Evolutionary conservation across 768 basidiomycete species (phyloP), one percentile per base, ranked within the genome.

Genomic region (Phlebiopsis gigantea): DNA sequence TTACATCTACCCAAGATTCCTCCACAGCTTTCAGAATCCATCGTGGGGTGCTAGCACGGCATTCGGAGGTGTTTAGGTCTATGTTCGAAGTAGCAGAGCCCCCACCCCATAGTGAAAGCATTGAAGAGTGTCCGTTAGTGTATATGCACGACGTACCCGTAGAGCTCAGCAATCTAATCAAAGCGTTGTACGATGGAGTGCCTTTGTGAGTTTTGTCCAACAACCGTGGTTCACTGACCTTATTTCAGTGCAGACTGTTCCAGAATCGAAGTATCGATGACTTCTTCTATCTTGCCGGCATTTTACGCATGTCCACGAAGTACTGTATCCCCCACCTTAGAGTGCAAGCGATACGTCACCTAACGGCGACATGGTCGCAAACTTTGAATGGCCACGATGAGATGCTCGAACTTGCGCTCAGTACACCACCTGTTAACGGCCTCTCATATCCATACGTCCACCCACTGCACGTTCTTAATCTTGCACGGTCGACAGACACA

Each of bases 361-460:
- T 85, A 14, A 66, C 73, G 14, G 65, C 73, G 55, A 80, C 76
- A 1, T 85, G 83, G 83, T 68, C 77, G 10, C 68, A 75, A 46
- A 81, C 81, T 2, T 72, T 85, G 4, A 67, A 73, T 39, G 80
- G 79, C 9, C 83, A 84, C 59, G 81, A 84, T 58, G 68, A 69
- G 21, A 83, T 83, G 80, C 75, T 83, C 12, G 70, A 76, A 48
- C 71, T 66, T 19, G 82, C 82, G 1, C 61, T 82, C 25, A 68
- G 62, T 24, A 67, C 78, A 4, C 77, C 75, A 5, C 53, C 67
- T 14, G 69, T 77, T 52, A 67, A 73, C 59, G 72, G 76, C 55
- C 66, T 79, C 41, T 75, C 79, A n/a, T 83, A 79, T 61, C 82
- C 82, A 15, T 81, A 77, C 57, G 78, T 79, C 26, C 83, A 85